Evolutionary conservation across 2,329 filamentous ascomycete species (phyloP).

Genomic region (Cladosporium sp.): DNA sequence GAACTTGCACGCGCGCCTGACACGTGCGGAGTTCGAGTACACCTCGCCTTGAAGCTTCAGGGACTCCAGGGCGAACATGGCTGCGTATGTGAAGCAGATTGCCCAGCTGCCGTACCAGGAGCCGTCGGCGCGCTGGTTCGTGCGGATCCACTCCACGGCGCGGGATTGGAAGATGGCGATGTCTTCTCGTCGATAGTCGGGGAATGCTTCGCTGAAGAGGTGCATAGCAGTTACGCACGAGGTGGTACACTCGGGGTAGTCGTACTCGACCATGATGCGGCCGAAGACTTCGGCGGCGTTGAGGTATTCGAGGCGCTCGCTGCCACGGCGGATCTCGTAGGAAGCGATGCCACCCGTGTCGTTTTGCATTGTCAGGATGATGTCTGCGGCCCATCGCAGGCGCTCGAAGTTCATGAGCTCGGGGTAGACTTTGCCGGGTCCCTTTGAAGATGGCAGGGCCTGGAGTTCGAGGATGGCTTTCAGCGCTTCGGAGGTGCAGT

Average conservation of each 20-base stretch:
- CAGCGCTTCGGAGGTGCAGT: conserved; percentile 89
- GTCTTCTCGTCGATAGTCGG: conserved; percentile 74
- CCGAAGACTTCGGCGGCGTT: conserved; percentile 98
- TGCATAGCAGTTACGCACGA: conserved; percentile 86
- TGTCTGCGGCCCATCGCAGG: conserved; percentile 85
- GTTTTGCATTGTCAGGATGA: conserved; percentile 90
- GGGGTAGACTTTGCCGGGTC: conserved; percentile 57
- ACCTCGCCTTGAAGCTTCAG: conserved; percentile 79
- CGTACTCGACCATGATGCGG: conserved; percentile 97
- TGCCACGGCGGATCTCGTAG: conserved; percentile 82
- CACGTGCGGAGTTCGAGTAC: conserved; percentile 70
- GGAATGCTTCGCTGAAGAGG: conserved; percentile 79
- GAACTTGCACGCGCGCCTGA: conserved; percentile 80
- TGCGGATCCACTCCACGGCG: conserved; percentile 81
- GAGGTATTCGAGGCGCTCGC: conserved; percentile 75
- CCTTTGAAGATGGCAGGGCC: conserved; percentile 59
- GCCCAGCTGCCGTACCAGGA: conserved; percentile 98
- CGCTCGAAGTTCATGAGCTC: conserved; percentile 72
- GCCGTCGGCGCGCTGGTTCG: conserved; percentile 76
- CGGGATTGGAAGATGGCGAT: conserved; percentile 71
- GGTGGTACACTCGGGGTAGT: conserved; percentile 97
- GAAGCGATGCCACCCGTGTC: conserved; percentile 81
- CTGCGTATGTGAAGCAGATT: conserved; percentile 96
- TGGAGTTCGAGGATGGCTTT: conserved; percentile 87
- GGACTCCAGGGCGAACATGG: conserved; percentile 93